Percentiles rank a stretch among this genome's conserved stretches.
These are phyloP conservation scores for Strobilomyces confusus DNA, from an alignment of 768 basidiomycete species.

Conservation along the genomic window DNA sequence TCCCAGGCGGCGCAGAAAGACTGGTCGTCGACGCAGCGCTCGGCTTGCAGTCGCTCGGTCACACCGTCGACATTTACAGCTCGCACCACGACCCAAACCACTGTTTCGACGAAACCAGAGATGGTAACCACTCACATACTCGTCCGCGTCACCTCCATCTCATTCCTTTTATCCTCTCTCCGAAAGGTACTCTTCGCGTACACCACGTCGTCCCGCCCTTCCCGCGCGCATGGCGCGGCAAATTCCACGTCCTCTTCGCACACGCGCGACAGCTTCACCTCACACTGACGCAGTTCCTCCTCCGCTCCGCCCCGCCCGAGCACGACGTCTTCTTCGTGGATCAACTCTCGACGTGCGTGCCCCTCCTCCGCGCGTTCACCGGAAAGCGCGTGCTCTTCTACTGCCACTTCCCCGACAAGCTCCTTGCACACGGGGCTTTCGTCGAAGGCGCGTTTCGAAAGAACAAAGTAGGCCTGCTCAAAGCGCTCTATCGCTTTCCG, in stretches of 20 bases:
- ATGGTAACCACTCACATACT: slow-evolving; percentile 48
- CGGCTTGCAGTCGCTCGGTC: slow-evolving; percentile 79
- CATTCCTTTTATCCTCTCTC: no score
- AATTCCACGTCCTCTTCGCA: slow-evolving; percentile 85
- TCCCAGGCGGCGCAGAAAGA: slow-evolving; percentile 77
- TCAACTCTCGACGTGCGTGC: slow-evolving; percentile 90
- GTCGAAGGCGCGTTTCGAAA: slow-evolving; percentile 49
- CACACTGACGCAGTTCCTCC: slow-evolving; percentile 47
- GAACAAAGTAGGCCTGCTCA: slow-evolving; percentile 49
- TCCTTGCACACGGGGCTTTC: slow-evolving; percentile 68
- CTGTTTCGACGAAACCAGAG: slow-evolving; percentile 91
- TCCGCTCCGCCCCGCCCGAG: slow-evolving; percentile 38
- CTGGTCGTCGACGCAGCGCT: slow-evolving; percentile 94
- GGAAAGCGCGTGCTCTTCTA: slow-evolving; percentile 91
- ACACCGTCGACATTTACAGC: slow-evolving; percentile 86
- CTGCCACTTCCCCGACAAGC: slow-evolving; percentile 96
- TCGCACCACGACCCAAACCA: slow-evolving; percentile 84
- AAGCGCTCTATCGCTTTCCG: slow-evolving; percentile 77
- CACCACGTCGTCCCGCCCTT: slow-evolving; percentile 70
- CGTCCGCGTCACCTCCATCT: slow-evolving; percentile 12
- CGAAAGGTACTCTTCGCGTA: slow-evolving; percentile 75
- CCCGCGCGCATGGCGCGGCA: slow-evolving; percentile 74
- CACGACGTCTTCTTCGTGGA: slow-evolving; percentile 93
- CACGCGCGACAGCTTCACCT: slow-evolving; percentile 88
- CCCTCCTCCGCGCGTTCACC: slow-evolving; percentile 64